A percentile compares a stretch with the other conserved stretches of the same genome.
phyloP scores from a whole-genome alignment of 116 monocot species.

The Papilionanthe hybrid region DNA sequence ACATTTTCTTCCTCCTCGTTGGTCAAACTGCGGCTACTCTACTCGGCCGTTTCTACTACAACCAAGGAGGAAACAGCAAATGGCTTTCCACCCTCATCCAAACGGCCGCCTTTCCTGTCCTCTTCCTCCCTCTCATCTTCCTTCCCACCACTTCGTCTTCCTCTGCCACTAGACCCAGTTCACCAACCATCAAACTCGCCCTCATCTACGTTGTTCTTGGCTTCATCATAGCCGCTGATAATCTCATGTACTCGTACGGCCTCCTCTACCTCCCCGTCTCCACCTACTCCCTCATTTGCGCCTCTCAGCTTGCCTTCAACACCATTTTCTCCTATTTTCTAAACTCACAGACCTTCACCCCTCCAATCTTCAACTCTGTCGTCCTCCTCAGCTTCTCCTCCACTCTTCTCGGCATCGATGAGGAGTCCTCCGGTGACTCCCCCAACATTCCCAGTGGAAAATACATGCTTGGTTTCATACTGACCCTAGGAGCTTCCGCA shows the following conservation, averaged over 20 bases:
- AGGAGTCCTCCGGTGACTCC: constrained; percentile 12
- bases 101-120: constrained; percentile 46
- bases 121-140: constrained; percentile 39
- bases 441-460: constrained; percentile 22
- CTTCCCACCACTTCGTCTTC: constrained; percentile 5
- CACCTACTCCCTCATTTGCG: constrained; percentile 75
- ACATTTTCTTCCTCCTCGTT: constrained; percentile 42
- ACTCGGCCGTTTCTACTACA: constrained; percentile 58
- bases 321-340: constrained; percentile 28
- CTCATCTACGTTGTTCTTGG: constrained; percentile 46
- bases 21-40: constrained; percentile 54
- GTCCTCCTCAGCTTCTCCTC: constrained; percentile 64
- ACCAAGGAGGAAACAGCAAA: constrained; percentile 64
- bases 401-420: constrained; percentile 41
- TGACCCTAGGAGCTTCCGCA: constrained; percentile 59
- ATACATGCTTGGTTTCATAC: constrained; percentile 45
- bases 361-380: constrained; percentile 66
- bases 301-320: constrained; percentile 76
- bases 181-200: constrained; percentile 19
- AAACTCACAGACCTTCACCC: constrained; percentile 48
- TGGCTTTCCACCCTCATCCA: constrained; percentile 71
- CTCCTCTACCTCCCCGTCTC: constrained; percentile 76
- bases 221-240: constrained; percentile 38
- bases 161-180: background rate
- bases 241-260: constrained; percentile 75